These are phyloP conservation scores for Bauhinia variegata DNA, from an alignment of 306 rosid species.

Conservation along the genomic window DNA sequence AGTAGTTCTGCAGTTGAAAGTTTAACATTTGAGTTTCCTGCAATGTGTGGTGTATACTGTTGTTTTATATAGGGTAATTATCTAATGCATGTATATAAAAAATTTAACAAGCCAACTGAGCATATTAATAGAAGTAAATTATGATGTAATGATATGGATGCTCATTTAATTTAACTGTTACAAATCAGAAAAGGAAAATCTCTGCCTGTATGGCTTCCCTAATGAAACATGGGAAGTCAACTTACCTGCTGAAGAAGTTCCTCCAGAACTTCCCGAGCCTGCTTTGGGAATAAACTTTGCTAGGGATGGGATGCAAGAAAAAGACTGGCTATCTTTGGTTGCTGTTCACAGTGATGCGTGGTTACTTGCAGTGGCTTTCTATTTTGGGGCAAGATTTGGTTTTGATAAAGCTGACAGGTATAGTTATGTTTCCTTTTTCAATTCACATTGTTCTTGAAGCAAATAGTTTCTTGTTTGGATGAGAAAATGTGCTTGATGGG, in stretches of 20 bases:
- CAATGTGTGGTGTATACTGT: not conserved
- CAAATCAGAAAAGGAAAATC: conserved; percentile 43
- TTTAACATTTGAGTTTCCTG: not conserved
- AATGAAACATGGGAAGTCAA: conserved; percentile 42
- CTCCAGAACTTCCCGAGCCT: conserved; percentile 51
- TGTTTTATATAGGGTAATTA: not conserved
- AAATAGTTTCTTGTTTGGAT: too few relatives aligned
- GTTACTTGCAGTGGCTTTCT: conserved; percentile 47
- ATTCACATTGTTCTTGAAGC: not conserved
- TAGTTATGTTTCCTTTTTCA: not conserved
- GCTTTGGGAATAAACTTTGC: conserved; percentile 50
- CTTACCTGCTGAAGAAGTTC: conserved; percentile 51
- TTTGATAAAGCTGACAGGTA: conserved; percentile 49
- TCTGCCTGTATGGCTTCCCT: conserved; percentile 46
- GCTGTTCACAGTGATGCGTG: conserved; percentile 48
- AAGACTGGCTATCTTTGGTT: conserved; percentile 52
- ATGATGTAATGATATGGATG: not conserved
- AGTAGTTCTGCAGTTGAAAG: not conserved
- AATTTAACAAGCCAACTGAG: not conserved
- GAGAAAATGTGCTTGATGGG: not conserved
- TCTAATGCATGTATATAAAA: not conserved
- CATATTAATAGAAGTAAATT: too few relatives aligned
- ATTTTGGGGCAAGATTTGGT: conserved; percentile 51
- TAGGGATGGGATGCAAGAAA: conserved; percentile 47
- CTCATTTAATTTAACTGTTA: conserved; percentile 9